These are phyloP conservation scores for Phytophthora hybrid DNA, from an alignment of 352 stramenopile genomes.

Conservation along the genomic window DNA sequence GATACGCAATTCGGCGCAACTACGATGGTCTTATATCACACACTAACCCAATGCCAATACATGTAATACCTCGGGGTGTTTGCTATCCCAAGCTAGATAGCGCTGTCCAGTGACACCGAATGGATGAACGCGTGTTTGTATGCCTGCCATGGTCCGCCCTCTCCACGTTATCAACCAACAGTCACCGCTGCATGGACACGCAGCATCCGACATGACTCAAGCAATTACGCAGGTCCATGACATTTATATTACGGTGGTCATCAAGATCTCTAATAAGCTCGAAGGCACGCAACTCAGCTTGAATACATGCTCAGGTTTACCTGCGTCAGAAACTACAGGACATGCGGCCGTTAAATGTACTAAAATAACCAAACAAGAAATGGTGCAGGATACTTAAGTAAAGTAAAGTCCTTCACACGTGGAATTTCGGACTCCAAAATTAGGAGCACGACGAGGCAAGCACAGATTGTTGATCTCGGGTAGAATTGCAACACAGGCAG, in stretches of 20 bases:
- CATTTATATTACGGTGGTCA: slow-evolving; percentile 25
- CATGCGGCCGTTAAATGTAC: neutral
- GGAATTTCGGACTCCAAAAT: too few relatives aligned
- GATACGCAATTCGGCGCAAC: too few relatives aligned
- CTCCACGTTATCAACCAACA: slow-evolving; percentile 22
- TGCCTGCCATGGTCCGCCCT: neutral
- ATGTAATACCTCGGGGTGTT: too few relatives aligned
- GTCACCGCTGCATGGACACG: slow-evolving; percentile 33
- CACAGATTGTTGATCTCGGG: too few relatives aligned
- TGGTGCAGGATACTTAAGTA: neutral
- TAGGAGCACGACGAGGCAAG: neutral
- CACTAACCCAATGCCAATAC: too few relatives aligned
- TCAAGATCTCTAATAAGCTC: neutral
- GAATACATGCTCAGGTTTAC: neutral
- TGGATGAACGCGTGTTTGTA: too few relatives aligned
- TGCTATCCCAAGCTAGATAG: too few relatives aligned
- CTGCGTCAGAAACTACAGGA: neutral
- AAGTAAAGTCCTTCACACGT: neutral
- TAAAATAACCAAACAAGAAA: too few relatives aligned
- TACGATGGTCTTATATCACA: too few relatives aligned
- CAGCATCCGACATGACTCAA: slow-evolving; percentile 16
- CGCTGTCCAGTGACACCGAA: too few relatives aligned
- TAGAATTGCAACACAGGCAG: too few relatives aligned
- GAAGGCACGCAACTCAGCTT: neutral
- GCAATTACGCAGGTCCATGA: neutral